phyloP scores from a whole-genome alignment of 1,284 basidiomycete species.

The Vanrija humicola region DNA sequence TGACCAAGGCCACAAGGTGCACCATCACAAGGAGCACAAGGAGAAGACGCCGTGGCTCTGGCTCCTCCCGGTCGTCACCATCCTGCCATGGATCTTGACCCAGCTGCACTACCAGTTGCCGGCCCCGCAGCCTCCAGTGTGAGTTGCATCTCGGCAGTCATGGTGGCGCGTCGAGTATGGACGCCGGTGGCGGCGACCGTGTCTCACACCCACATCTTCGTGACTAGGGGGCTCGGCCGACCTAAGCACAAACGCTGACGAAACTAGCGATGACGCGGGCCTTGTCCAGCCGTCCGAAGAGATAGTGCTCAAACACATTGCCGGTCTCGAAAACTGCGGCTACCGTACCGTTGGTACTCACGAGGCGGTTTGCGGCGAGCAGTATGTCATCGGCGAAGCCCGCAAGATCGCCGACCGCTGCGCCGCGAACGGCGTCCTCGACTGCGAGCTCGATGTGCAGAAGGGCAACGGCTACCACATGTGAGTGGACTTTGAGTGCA shows the following conservation, averaged over 20 bases:
- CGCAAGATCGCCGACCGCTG: conserved; percentile 61
- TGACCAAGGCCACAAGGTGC: not conserved
- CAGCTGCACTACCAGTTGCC: conserved; percentile 39
- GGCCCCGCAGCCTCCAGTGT: conserved; percentile 26
- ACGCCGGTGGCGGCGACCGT: no score
- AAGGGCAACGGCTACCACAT: conserved; percentile 77
- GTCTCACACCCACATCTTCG: not conserved
- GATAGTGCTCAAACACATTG: conserved; percentile 39
- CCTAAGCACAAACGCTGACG: not conserved
- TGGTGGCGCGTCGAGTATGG: no score
- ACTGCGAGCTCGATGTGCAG: conserved; percentile 85
- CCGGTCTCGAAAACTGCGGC: conserved; percentile 67
- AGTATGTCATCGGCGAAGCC: conserved; percentile 72
- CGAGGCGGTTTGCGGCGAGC: conserved; percentile 80
- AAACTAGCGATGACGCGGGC: conserved; percentile 25
- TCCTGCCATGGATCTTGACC: conserved; percentile 29
- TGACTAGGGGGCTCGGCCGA: not conserved
- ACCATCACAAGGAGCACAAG: not conserved
- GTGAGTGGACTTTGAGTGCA: conserved; percentile 51
- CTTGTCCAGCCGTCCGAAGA: conserved; percentile 38
- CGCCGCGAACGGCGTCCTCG: conserved; percentile 58
- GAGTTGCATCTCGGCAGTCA: conserved; percentile 1
- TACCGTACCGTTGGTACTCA: conserved; percentile 87
- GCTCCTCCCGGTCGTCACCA: conserved; percentile 27
- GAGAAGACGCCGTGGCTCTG: conserved; percentile 12